phyloP scores from a whole-genome alignment of 768 basidiomycete genomes.

The Fomitopsis pulvina region DNA sequence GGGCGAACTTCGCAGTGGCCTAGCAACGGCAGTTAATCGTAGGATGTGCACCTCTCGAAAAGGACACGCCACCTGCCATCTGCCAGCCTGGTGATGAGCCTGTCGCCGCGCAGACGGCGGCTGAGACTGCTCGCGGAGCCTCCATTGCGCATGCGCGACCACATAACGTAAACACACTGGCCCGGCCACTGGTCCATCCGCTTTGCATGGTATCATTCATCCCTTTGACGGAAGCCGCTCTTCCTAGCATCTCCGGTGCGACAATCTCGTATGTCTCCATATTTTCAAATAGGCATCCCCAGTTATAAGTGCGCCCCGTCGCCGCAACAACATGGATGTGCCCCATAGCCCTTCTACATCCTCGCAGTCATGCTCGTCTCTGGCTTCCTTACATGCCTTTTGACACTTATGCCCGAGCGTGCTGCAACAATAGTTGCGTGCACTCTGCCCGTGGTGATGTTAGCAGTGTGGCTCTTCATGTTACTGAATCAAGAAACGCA shows the following conservation, averaged over 20 bases:
- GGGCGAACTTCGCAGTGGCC: neutral
- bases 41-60: neutral
- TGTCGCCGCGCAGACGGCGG: neutral
- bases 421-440: constrained; percentile 28
- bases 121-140: neutral
- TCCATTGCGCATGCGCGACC: neutral
- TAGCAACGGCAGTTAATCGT: neutral
- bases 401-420: constrained; percentile 29
- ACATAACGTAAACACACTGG: neutral
- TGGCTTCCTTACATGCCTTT: constrained; percentile 17
- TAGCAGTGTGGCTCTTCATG: constrained; percentile 32
- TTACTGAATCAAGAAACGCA: constrained; percentile 29
- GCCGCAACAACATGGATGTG: neutral
- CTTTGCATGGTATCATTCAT: neutral
- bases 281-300: neutral
- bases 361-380: neutral
- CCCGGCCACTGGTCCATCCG: neutral
- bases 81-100: neutral
- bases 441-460: constrained; percentile 27
- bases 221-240: neutral
- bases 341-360: neutral
- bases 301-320: neutral
- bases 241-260: neutral
- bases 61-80: neutral
- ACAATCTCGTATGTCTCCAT: neutral